phyloP scores from a whole-genome alignment of 768 basidiomycete genomes.

The Auricularia heimuer region DNA sequence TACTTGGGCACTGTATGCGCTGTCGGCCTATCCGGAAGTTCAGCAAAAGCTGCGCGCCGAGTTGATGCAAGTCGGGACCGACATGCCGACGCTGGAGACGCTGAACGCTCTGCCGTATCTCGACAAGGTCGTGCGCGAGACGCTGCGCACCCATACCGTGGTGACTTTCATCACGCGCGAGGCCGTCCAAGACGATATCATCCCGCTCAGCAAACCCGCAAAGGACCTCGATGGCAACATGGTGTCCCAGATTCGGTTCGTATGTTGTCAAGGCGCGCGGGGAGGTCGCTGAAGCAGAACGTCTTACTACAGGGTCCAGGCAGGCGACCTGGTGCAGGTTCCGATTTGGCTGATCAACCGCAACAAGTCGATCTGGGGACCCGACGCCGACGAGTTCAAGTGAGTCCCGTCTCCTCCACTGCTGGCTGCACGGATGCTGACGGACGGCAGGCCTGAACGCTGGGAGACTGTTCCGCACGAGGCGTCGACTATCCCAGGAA shows the following conservation, averaged over 20 bases:
- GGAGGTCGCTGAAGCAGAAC: too few species aligned
- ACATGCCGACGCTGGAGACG: conserved; percentile 13
- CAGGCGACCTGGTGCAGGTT: too few species aligned
- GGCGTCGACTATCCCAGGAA: not conserved
- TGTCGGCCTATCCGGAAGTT: conserved; percentile 23
- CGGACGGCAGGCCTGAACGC: not conserved
- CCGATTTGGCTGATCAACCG: too few species aligned
- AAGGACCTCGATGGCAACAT: conserved; percentile 14
- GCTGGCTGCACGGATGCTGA: too few species aligned
- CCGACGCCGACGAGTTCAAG: too few species aligned
- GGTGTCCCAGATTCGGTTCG: conserved; percentile 12
- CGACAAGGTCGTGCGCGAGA: conserved; percentile 53
- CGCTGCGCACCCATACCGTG: conserved; percentile 44
- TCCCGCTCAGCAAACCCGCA: conserved; percentile 37
- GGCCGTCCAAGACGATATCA: conserved; percentile 30
- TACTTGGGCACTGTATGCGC: conserved; percentile 26
- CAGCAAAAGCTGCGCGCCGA: conserved; percentile 19
- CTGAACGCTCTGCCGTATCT: conserved; percentile 42
- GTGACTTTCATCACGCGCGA: conserved; percentile 35
- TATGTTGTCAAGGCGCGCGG: too few species aligned
- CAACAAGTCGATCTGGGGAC: too few species aligned
- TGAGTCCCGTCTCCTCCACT: too few species aligned
- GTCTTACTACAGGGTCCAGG: too few species aligned
- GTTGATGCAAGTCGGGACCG: conserved; percentile 8
- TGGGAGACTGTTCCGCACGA: not conserved